Percentiles rank a stretch among this genome's conserved stretches.
Conservation (phyloP, 257 asterid genomes). For the Osmanthus fragrans region DNA sequence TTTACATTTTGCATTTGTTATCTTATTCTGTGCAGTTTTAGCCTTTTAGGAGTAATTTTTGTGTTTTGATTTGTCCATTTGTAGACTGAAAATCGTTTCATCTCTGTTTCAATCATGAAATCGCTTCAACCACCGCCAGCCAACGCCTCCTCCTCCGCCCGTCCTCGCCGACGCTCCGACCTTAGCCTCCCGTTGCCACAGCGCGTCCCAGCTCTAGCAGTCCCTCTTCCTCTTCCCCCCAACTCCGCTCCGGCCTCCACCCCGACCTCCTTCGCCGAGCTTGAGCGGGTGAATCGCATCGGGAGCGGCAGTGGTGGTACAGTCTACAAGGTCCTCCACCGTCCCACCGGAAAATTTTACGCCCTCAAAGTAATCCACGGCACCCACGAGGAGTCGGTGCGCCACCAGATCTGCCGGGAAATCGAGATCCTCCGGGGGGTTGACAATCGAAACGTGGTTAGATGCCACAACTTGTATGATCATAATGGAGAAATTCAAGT, state of each 20-base stretch:
- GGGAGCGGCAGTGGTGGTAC: slow-evolving; percentile 94
- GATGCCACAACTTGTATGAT: slow-evolving; percentile 70
- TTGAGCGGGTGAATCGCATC: slow-evolving; percentile 76
- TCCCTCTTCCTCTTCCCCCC: slow-evolving; percentile 70
- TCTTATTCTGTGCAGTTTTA: neutral
- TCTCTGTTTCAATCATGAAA: slow-evolving; percentile 43
- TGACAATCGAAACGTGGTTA: slow-evolving; percentile 73
- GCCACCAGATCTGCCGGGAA: slow-evolving; percentile 83
- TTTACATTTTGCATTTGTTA: neutral
- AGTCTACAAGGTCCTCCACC: slow-evolving; percentile 87
- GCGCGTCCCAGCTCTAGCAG: slow-evolving; percentile 67
- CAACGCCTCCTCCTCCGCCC: slow-evolving; percentile 17
- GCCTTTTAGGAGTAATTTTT: neutral
- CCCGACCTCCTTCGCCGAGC: slow-evolving; percentile 42
- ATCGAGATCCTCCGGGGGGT: slow-evolving; percentile 91
- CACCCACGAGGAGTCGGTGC: slow-evolving; percentile 76
- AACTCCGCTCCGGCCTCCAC: slow-evolving; percentile 30
- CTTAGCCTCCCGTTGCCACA: slow-evolving; percentile 83
- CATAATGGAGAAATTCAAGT: slow-evolving; percentile 85
- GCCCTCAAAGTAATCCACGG: slow-evolving; percentile 87
- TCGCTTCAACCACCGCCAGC: slow-evolving; percentile 55
- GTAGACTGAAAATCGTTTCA: neutral
- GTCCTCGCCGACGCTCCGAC: slow-evolving; percentile 46
- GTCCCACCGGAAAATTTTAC: slow-evolving; percentile 56
- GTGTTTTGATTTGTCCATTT: neutral